A percentile compares a stretch with the other conserved stretches of the same genome.
phyloP scores from a whole-genome alignment of 1,139 yeast species.

The Yamadazyma songkhlaensis region DNA sequence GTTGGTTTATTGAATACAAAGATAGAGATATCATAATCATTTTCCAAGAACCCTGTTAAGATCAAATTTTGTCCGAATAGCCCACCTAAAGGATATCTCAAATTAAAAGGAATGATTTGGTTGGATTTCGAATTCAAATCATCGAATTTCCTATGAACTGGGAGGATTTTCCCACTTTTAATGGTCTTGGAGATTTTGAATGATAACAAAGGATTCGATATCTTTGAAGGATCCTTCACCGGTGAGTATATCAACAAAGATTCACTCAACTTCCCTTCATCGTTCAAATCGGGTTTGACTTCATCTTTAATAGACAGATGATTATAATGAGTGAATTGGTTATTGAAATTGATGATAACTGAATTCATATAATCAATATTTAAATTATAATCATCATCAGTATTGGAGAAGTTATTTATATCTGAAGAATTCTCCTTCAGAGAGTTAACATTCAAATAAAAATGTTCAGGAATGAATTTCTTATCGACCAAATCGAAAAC shows the following conservation, averaged over 20 bases:
- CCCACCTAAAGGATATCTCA: conserved; percentile 58
- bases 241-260: conserved; percentile 40
- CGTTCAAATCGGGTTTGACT: not conserved
- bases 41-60: conserved; percentile 54
- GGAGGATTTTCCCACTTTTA: conserved; percentile 31
- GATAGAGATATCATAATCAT: conserved; percentile 53
- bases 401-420: conserved; percentile 15
- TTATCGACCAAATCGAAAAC: conserved; percentile 52
- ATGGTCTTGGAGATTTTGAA: conserved; percentile 35
- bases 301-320: conserved; percentile 4
- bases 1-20: conserved; percentile 61
- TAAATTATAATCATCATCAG: conserved; percentile 20
- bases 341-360: conserved; percentile 31
- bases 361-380: conserved; percentile 33
- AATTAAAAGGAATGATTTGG: conserved; percentile 29
- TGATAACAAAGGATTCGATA: conserved; percentile 34
- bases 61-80: conserved; percentile 63
- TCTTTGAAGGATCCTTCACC: conserved; percentile 18
- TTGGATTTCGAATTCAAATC: conserved; percentile 10
- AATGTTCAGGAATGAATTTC: conserved; percentile 30
- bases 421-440: conserved; percentile 1
- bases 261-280: conserved; percentile 19
- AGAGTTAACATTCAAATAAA: conserved; percentile 4
- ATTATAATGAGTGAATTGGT: conserved; percentile 23
- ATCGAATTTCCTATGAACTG: conserved; percentile 20